Base-by-base conservation (phyloP, 495 filamentous ascomycete species). In the Tuber magnatum region DNA sequence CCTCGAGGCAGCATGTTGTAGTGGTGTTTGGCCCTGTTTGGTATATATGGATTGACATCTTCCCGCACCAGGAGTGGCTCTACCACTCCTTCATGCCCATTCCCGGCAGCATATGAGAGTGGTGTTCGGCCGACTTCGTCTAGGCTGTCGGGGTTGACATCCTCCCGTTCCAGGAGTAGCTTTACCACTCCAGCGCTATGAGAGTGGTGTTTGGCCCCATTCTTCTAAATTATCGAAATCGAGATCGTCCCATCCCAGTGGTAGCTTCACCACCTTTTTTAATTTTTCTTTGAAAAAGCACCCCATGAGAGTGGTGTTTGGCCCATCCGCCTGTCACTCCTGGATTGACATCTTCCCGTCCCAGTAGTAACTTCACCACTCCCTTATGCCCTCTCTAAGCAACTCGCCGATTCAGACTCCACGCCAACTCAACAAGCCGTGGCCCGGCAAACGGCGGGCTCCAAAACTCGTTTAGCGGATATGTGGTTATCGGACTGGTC, bases 271-370 rank as follows among this genome's bases (percentile, higher is more conserved):
- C 28, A 65, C 28, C 32, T 65, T 65, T 35, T 32, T 65, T 2
- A 35, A 35, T 65, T 32, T 35, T 12, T 7, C 12, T 65, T 65
- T 18, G 3, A 35, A 65, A 18, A 35, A 65, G 56, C 28, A 35
- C 56, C 12, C 14, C 28, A 35, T 65, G 56, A 65, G 56, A 65
- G 56, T 65, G 56, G 56, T 65, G 56, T 65, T 65, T 35, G 56
- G 56, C 56, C 28, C n/a, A 28, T 61, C 10, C 51, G 24, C 12
- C 4, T 61, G 24, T 28, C 12, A 16, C 12, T 18, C 28, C 56
- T 65, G 56, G 56, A 65, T 65, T 65, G 56, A 65, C 56, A 65
- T 65, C 56, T 65, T 65, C 56, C 56, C 56, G 56, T 65, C 56
- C 56, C 56, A 65, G 56, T 65, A 65, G 56, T 65, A 65, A 65